Conservation (phyloP, 2,329 filamentous ascomycete species). For the Aspergillus amoenus region DNA sequence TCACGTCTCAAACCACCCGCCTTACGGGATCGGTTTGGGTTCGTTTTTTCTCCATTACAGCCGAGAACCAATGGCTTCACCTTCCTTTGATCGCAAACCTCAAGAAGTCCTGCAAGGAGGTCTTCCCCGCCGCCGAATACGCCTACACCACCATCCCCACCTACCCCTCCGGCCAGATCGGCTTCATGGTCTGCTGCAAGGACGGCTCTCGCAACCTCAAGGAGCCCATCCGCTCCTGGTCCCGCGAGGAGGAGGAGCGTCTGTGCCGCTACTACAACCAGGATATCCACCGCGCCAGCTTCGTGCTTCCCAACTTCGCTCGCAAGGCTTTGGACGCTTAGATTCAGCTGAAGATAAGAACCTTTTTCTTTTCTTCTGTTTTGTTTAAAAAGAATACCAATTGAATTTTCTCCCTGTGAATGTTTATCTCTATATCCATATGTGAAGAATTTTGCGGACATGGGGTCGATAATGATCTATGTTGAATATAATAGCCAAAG, state of each 20-base stretch:
- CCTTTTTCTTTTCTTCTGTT: conserved; percentile 12
- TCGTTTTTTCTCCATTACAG: conserved; percentile 50
- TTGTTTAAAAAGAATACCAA: conserved; percentile 22
- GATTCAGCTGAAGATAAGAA: conserved; percentile 11
- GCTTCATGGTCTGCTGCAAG: conserved; percentile 99
- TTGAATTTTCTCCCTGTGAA: conserved; percentile 1
- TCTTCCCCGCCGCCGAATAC: conserved; percentile 98
- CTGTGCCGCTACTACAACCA: conserved; percentile 97
- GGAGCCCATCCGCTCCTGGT: conserved; percentile 79
- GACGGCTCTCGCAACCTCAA: conserved; percentile 79
- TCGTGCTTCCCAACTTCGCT: conserved; percentile 91
- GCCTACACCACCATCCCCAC: conserved; percentile 98
- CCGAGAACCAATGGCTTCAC: conserved; percentile 99
- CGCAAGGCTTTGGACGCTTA: conserved; percentile 61
- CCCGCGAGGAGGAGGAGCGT: conserved; percentile 83
- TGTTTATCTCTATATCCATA: neutral
- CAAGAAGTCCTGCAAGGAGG: conserved; percentile 93
- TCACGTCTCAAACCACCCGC: conserved; percentile 32
- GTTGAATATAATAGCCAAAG: conserved; percentile 15
- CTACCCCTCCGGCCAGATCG: conserved; percentile 98
- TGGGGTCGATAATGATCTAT: conserved; percentile 19
- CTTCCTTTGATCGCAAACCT: conserved; percentile 88
- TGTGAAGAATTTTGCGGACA: neutral
- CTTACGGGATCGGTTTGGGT: conserved; percentile 32
- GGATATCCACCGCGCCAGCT: conserved; percentile 92